Conservation (phyloP, 2,329 filamentous ascomycete genomes). For the Pestalotiopsis sp. region DNA sequence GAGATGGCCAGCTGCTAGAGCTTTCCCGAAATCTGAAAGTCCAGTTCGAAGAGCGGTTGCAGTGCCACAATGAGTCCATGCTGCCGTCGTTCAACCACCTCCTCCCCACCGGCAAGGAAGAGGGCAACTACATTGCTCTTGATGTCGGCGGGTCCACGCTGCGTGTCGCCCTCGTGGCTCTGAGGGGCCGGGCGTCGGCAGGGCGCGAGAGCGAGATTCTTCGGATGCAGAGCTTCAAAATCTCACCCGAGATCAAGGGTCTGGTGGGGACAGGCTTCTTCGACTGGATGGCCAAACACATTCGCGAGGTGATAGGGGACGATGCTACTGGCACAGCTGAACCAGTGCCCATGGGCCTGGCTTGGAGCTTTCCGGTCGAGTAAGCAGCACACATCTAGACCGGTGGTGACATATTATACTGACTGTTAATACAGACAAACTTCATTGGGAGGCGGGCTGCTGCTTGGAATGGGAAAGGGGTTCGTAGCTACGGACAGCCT, state of each 20-base stretch:
- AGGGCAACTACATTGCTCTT: conserved; percentile 62
- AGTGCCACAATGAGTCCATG: conserved; percentile 61
- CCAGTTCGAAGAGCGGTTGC: conserved; percentile 57
- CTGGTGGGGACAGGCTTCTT: conserved; percentile 65
- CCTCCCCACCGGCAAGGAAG: conserved; percentile 62
- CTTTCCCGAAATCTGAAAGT: conserved; percentile 54
- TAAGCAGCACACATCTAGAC: conserved; percentile 39
- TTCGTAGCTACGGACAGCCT: conserved; percentile 63
- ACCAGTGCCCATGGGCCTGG: conserved; percentile 61
- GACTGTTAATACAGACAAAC: conserved; percentile 57
- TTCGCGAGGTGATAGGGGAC: conserved; percentile 57
- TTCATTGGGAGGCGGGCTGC: conserved; percentile 60
- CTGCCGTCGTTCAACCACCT: conserved; percentile 68
- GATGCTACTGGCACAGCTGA: conserved; percentile 41
- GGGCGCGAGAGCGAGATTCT: conserved; percentile 54
- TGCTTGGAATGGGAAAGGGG: conserved; percentile 68
- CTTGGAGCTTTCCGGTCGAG: conserved; percentile 74
- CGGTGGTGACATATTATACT: conserved; percentile 25
- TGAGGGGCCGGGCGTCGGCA: conserved; percentile 48
- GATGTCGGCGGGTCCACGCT: conserved; percentile 74
- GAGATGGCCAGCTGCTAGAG: conserved; percentile 45
- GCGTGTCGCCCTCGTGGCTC: conserved; percentile 65
- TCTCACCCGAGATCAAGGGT: conserved; percentile 57
- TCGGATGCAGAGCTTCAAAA: conserved; percentile 58
- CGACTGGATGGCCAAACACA: conserved; percentile 68